Base-by-base conservation (phyloP, 2,329 filamentous ascomycete species). In the Hysterium pulicare region DNA sequence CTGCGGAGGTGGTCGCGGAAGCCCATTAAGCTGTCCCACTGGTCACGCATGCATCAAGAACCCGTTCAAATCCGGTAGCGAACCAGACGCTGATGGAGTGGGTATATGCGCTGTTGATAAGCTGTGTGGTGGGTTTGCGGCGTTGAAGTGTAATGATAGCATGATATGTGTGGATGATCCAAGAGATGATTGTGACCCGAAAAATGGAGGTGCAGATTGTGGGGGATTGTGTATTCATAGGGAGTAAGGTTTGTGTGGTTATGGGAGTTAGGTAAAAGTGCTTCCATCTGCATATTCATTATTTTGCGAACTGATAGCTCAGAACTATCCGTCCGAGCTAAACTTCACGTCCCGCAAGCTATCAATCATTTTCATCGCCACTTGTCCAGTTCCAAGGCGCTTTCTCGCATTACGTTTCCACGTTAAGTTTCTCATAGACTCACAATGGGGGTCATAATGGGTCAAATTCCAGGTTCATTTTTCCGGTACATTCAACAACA, bases 161-260 rank as follows among this genome's bases (percentile, higher is more conserved):
- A 55, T 64, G 55, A 53, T 56, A 8, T 75, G 72, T 43, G 50
- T 67, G 24, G 71, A 74, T 55, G 66, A 73, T 47, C 67, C 69
- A 4, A 51, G 61, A 9, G 71, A 74, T 48, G 55, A 61, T 10
- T 75, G 71, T 45, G 63, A 69, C 51, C 60, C 64, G 1, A 16
- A 47, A 19, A 54, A 58, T 2, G 70, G 70, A 0, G 70, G 69
- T 0, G 58, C 60, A 2, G 71, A 75, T 48, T 75, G 71, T 45
- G 62, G 56, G 4, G 71, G 71, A 0, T 49, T 74, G 23, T 75
- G 72, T 49, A 49, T 66, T 15, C 64, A 49, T 52, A 51, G 50
- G 28, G 32, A 34, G 7, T 20, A 34, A 34, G 15, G 17, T 34
- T 34, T 8, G 13, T 9, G 8, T 15, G n/a, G 15, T 9, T 20